A percentile compares a stretch with the other conserved stretches of the same genome.
phyloP scores from a whole-genome alignment of 179 eudicot species.

The Camellia oleifera region DNA sequence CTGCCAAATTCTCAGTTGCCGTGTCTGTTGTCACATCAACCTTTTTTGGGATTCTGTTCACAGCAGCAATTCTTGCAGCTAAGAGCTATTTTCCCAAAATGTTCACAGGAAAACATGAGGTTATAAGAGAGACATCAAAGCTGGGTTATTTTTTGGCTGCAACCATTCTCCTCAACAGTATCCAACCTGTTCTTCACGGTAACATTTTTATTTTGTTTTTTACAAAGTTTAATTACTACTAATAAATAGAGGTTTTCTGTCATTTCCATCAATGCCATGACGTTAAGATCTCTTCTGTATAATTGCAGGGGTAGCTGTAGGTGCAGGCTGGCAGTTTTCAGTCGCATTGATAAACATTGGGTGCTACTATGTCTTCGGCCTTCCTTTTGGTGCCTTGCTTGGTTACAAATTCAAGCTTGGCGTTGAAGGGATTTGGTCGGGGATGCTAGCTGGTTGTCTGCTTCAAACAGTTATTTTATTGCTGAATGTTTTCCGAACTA shows the following conservation, averaged over 20 bases:
- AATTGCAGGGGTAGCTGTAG: slow-evolving; percentile 52
- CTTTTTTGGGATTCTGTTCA: slow-evolving; percentile 23
- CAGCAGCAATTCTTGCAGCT: slow-evolving; percentile 12
- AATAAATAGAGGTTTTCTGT: no score
- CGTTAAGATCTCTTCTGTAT: not conserved
- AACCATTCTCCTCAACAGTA: slow-evolving; percentile 42
- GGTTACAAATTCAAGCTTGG: slow-evolving; percentile 40
- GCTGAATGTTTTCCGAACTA: slow-evolving; percentile 19
- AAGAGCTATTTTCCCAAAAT: slow-evolving; percentile 31
- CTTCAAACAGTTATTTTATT: slow-evolving; percentile 30
- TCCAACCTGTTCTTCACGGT: slow-evolving; percentile 54
- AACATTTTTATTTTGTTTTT: not conserved
- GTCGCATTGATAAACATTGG: slow-evolving; percentile 41
- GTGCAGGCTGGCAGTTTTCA: slow-evolving; percentile 49
- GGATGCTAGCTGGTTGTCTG: slow-evolving; percentile 32
- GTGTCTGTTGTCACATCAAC: slow-evolving; percentile 27
- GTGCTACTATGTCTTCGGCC: slow-evolving; percentile 40
- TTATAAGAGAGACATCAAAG: slow-evolving; percentile 35
- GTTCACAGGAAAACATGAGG: slow-evolving; percentile 30
- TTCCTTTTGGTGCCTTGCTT: slow-evolving; percentile 45
- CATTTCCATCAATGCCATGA: no score
- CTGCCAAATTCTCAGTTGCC: slow-evolving; percentile 31
- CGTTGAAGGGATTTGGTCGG: slow-evolving; percentile 26
- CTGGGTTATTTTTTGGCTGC: slow-evolving; percentile 43
- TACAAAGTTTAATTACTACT: no score